Percentiles rank a stretch among this genome's conserved stretches.
Conservation (phyloP, 805 yeast genomes). For the Scheffersomyces amazonensis region DNA sequence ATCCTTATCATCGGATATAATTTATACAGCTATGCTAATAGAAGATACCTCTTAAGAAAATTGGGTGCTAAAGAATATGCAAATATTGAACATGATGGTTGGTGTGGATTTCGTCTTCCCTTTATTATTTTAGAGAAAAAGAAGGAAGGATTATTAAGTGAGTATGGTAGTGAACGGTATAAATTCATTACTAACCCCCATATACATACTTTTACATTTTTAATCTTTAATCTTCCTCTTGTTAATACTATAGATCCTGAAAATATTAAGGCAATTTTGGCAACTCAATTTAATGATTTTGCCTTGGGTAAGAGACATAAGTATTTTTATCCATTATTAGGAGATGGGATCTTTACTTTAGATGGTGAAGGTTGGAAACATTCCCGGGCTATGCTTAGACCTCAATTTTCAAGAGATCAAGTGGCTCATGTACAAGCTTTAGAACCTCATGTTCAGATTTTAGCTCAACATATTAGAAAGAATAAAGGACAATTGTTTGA, state of each 20-base stretch:
- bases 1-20: constrained; percentile 2
- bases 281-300: constrained; percentile 41
- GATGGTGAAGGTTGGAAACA: constrained; percentile 44
- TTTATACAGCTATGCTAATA: background rate
- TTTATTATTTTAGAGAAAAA: constrained; percentile 9
- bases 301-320: constrained; percentile 36
- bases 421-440: constrained; percentile 36
- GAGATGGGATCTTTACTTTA: constrained; percentile 43
- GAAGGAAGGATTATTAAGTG: constrained; percentile 17
- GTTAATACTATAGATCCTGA: constrained; percentile 36
- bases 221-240: constrained; percentile 17
- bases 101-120: constrained; percentile 16
- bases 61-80: constrained; percentile 10
- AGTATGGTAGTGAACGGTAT: constrained; percentile 13
- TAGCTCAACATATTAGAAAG: constrained; percentile 28
- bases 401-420: constrained; percentile 43
- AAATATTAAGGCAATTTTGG: constrained; percentile 39
- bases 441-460: constrained; percentile 39
- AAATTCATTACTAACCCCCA: constrained; percentile 5
- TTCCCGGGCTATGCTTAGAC: constrained; percentile 42
- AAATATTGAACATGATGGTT: constrained; percentile 7
- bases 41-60: constrained; percentile 4
- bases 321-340: constrained; percentile 35
- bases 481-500: constrained; percentile 26
- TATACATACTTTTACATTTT: constrained; percentile 8